Evolutionary conservation across 352 stramenopile species (phyloP), one percentile per base, ranked within the genome.

Genomic region (Phytophthora pseudosyringae): DNA sequence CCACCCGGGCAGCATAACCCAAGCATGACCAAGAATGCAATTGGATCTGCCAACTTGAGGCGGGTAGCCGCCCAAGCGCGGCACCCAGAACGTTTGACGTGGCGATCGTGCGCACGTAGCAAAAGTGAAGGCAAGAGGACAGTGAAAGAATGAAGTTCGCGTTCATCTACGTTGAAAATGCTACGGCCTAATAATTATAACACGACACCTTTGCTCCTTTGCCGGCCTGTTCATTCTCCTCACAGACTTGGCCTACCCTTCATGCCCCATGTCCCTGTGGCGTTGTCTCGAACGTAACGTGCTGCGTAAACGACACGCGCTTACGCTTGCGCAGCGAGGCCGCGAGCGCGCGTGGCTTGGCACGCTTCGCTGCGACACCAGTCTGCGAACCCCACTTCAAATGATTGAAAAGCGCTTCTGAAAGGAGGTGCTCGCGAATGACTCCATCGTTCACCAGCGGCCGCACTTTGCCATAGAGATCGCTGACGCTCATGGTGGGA

Each of bases 221-320:
- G 28, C 38, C 41, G n/a, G 35, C 11, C 41, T 47, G 35, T 43
- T 35, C n/a, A 53, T 25, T 41, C 31, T 47, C 45, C 9, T 51
- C 28, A 26, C 25, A 53, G 57, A 21, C 25, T 55, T 36, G 11
- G 38, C 18, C 12, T 48, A 40, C 31, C 11, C 43, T 57, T 68
- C 26, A 68, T 49, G 26, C 35, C 18, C 54, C 59, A 57, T 47
- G 45, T 50, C 33, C 21, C 67, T 66, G 70, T 31, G 76, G 67
- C 28, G 52, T 64, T 39, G 77, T 73, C 8, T 86, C 69, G 56
- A 96, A 96, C n/a, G 88, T 93, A 8, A 96, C 86, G 51, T 93
- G 83, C 51, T 96, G 88, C 26, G 88, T 94, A 62, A 96, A 96
- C 41, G 88, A 96, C 15, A 96, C 88, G 3, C 88, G 86, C 58